phyloP scores from a whole-genome alignment of 2,329 filamentous ascomycete species.

The Sclerotinia spermophila region DNA sequence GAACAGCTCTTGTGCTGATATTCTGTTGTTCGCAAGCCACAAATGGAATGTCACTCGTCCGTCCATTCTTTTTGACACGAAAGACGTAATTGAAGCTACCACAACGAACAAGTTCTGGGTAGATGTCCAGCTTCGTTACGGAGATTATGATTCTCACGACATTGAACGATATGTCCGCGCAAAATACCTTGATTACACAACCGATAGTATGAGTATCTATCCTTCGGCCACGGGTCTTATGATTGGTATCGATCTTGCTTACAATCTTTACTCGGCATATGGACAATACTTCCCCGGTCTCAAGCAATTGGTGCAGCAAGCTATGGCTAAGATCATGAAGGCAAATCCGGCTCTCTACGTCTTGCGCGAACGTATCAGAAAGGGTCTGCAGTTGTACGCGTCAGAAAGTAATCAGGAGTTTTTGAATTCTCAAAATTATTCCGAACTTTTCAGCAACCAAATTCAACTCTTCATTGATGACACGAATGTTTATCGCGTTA shows the following conservation, averaged over 20 bases:
- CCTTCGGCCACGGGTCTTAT: slow-evolving; percentile 94
- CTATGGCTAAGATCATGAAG: slow-evolving; percentile 99
- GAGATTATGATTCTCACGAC: slow-evolving; percentile 98
- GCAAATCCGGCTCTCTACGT: slow-evolving; percentile 96
- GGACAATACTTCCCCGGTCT: slow-evolving; percentile 98
- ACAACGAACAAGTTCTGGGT: slow-evolving; percentile 99
- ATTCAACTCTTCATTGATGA: slow-evolving; percentile 99
- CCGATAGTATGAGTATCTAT: slow-evolving; percentile 98
- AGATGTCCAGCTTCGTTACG: slow-evolving; percentile 93
- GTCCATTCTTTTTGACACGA: slow-evolving; percentile 90
- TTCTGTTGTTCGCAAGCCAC: slow-evolving; percentile 92
- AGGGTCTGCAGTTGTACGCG: slow-evolving; percentile 95
- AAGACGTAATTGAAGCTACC: slow-evolving; percentile 88
- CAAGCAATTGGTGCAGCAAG: slow-evolving; percentile 92
- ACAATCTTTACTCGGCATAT: slow-evolving; percentile 97
- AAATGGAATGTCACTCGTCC: slow-evolving; percentile 98
- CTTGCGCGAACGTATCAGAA: slow-evolving; percentile 92
- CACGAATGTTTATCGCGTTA: slow-evolving; percentile 98
- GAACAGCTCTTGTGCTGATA: slow-evolving; percentile 98
- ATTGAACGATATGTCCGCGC: slow-evolving; percentile 96
- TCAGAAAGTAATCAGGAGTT: slow-evolving; percentile 99
- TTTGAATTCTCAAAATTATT: slow-evolving; percentile 98
- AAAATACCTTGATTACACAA: slow-evolving; percentile 98
- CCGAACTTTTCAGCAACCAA: slow-evolving; percentile 97
- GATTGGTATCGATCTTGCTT: slow-evolving; percentile 96